Evolutionary conservation across 306 rosid genomes (phyloP), one percentile per base, ranked within the genome.

Genomic region (Fagus sylvatica): DNA sequence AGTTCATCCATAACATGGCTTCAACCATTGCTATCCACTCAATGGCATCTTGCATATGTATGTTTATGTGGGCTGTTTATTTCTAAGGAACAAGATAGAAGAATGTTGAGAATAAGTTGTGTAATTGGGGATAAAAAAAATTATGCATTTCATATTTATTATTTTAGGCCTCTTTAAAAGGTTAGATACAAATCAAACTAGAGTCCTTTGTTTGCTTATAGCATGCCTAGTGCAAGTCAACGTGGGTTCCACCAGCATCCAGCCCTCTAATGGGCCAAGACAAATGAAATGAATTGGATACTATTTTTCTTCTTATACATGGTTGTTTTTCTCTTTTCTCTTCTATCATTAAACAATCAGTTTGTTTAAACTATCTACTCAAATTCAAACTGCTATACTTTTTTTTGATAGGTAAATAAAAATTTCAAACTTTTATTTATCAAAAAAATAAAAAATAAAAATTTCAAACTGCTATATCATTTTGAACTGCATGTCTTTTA

Each of bases 381-480:
- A 36, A 62, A 62, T 62, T n/a, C 69, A 62, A 36, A 62, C 69
- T 34, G 28, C 49, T 37, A 22, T 22, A 22, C 28, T 22, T 22
- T 22, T 22, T 22, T 22, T 22, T 22, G 28, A 22, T 22, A 22
- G 28, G 28, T 22, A 22, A 22, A 22, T 22, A 22, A 22, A 22
- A 22, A 22, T 22, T 62, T n/a, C 69, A 62, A 36, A 62, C 69
- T 62, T n/a, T n/a, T n/a, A n/a, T n/a, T n/a, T n/a, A n/a, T n/a
- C n/a, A n/a, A n/a, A n/a, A n/a, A n/a, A n/a, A n/a, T n/a, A n/a
- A n/a, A n/a, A 22, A 22, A 22, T 22, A 22, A 22, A 22, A 22
- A 22, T 22, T 62, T n/a, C 69, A 62, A 36, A 62, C 69, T 62
- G 28, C 49, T 37, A 22, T 22, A 39, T 15, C 71, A 37, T 65